Evolutionary conservation across 768 basidiomycete genomes (phyloP).

Genomic region (Nidula microcarpa): DNA sequence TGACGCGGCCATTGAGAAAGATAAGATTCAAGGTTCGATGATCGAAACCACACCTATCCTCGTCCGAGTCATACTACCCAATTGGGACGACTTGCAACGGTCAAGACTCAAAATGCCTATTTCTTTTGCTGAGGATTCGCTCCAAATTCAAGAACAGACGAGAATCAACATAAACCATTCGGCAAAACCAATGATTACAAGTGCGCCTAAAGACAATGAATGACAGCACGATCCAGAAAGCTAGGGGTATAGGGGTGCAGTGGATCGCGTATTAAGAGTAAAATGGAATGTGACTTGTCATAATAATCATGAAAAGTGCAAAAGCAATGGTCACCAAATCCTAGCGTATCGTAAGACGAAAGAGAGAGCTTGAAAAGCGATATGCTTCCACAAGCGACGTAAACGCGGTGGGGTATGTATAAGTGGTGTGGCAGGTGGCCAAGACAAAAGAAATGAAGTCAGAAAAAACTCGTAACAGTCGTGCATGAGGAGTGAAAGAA

Average conservation of each 20-base stretch:
- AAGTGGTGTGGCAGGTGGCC: slow-evolving; percentile 21
- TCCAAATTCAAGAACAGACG: slow-evolving; percentile 3
- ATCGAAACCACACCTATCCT: background rate
- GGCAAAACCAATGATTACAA: slow-evolving; percentile 50
- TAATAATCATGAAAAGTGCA: slow-evolving; percentile 59
- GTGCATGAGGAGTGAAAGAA: slow-evolving; percentile 34
- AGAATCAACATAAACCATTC: slow-evolving; percentile 2
- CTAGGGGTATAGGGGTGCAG: slow-evolving; percentile 58
- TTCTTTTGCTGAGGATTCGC: background rate
- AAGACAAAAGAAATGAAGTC: slow-evolving; percentile 24
- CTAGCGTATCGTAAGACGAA: slow-evolving; percentile 46
- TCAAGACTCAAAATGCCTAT: background rate
- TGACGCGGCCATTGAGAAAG: slow-evolving; percentile 51
- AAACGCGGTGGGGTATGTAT: slow-evolving; percentile 31
- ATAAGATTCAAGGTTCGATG: slow-evolving; percentile 15
- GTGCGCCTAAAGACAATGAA: slow-evolving; percentile 50
- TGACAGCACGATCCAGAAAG: slow-evolving; percentile 54
- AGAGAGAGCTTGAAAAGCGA: slow-evolving; percentile 25
- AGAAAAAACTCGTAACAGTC: slow-evolving; percentile 45
- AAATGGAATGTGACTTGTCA: slow-evolving; percentile 61
- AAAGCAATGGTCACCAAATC: slow-evolving; percentile 55
- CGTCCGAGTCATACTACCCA: slow-evolving; percentile 8
- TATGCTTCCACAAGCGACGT: slow-evolving; percentile 25
- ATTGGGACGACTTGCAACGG: slow-evolving; percentile 6
- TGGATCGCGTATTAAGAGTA: slow-evolving; percentile 70